Conservation (phyloP, 2,329 filamentous ascomycete genomes). For the Cordyceps cateniannulata region DNA sequence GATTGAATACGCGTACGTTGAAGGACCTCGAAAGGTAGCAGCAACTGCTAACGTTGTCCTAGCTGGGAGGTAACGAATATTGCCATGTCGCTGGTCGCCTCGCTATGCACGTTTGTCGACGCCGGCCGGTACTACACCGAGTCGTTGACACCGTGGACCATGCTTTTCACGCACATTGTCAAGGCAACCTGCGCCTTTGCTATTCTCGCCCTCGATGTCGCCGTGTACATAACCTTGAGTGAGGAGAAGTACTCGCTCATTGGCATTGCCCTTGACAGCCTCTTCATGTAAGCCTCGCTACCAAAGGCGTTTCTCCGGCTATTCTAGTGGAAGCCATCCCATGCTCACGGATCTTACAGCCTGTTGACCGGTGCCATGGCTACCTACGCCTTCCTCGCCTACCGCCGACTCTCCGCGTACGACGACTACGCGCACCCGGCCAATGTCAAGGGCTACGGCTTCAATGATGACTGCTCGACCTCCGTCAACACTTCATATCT, state of each 20-base stretch:
- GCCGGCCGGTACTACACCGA: slow-evolving; percentile 41
- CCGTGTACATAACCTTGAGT: slow-evolving; percentile 39
- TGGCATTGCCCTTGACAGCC: slow-evolving; percentile 41
- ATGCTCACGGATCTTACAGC: slow-evolving; percentile 25
- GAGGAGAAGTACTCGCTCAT: slow-evolving; percentile 42
- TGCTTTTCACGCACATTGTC: slow-evolving; percentile 45
- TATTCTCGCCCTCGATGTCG: slow-evolving; percentile 44
- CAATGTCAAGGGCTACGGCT: slow-evolving; percentile 44
- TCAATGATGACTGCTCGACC: slow-evolving; percentile 27
- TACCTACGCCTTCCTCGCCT: slow-evolving; percentile 40
- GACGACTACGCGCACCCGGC: slow-evolving; percentile 44
- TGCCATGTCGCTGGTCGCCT: slow-evolving; percentile 39
- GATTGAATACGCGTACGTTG: slow-evolving; percentile 47
- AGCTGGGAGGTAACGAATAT: slow-evolving; percentile 50
- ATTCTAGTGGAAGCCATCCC: too few species aligned
- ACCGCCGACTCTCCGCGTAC: slow-evolving; percentile 41
- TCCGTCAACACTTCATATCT: slow-evolving; percentile 20
- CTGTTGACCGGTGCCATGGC: slow-evolving; percentile 36
- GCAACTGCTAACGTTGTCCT: slow-evolving; percentile 22
- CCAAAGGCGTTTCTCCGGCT: too few species aligned
- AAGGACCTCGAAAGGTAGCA: neutral
- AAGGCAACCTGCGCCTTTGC: slow-evolving; percentile 41
- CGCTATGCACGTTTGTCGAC: slow-evolving; percentile 41
- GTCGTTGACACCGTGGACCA: slow-evolving; percentile 46
- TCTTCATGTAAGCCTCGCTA: slow-evolving; percentile 39